Conservation (phyloP, 148 eudicot genomes). For the Chenopodium quinoa region DNA sequence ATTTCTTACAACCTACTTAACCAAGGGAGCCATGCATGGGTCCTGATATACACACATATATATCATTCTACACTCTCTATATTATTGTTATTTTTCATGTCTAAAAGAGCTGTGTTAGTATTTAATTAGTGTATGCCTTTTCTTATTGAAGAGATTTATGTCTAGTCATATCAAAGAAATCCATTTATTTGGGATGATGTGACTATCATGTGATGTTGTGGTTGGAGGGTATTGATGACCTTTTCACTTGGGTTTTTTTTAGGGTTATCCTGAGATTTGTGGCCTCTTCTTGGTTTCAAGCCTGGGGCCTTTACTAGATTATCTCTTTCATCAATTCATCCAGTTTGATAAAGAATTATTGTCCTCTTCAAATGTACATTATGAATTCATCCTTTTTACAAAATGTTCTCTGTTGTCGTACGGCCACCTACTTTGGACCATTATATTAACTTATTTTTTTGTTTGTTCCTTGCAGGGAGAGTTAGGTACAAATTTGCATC, state of each 20-base stretch:
- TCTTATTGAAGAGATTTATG: neutral
- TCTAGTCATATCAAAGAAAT: too few species aligned
- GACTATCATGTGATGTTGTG: neutral
- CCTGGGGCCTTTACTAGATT: neutral
- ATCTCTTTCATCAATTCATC: neutral
- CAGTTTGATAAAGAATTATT: neutral
- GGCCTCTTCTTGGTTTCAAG: neutral
- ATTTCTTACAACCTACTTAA: too few species aligned
- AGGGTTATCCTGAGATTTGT: too few species aligned
- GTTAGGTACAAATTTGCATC: constrained; percentile 96
- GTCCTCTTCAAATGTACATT: too few species aligned
- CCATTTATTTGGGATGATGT: too few species aligned
- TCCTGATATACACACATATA: neutral
- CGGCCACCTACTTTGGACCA: neutral
- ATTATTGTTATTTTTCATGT: too few species aligned
- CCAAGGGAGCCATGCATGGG: too few species aligned
- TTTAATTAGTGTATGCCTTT: too few species aligned
- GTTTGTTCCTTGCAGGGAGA: constrained; percentile 58
- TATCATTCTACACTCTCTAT: neutral
- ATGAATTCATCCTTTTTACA: neutral
- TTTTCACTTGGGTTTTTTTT: neutral
- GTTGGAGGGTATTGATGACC: neutral
- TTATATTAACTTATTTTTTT: neutral
- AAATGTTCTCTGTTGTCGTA: neutral
- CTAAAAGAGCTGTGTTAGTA: too few species aligned